These are phyloP conservation scores for Trametes sp. DNA, from an alignment of 1,284 basidiomycete species.

Conservation along the genomic window DNA sequence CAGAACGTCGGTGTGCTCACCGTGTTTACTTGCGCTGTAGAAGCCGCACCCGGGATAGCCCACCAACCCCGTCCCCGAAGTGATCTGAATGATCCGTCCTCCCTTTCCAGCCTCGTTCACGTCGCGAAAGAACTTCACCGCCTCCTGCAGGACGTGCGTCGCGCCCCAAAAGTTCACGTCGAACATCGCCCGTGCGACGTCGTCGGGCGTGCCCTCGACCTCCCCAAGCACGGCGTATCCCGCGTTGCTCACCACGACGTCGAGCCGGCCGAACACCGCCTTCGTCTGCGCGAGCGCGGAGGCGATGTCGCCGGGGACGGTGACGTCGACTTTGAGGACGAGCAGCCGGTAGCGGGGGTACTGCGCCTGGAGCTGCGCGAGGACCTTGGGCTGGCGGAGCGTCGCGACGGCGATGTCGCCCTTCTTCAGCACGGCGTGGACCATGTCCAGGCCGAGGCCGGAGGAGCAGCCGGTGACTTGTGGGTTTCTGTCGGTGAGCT, in stretches of 20 bases:
- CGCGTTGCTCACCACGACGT: slow-evolving; percentile 35
- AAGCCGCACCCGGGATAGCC: slow-evolving; percentile 38
- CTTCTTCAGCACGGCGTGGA: slow-evolving; percentile 23
- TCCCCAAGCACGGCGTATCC: slow-evolving; percentile 26
- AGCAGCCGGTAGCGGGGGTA: slow-evolving; percentile 22
- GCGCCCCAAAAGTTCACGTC: slow-evolving; percentile 40
- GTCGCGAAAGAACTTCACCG: slow-evolving; percentile 31
- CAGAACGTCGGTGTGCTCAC: slow-evolving; percentile 27
- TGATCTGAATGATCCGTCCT: slow-evolving; percentile 44
- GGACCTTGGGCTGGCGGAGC: slow-evolving; percentile 24
- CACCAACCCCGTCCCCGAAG: slow-evolving; percentile 38
- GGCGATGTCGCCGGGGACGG: slow-evolving; percentile 14
- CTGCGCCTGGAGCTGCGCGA: slow-evolving; percentile 24
- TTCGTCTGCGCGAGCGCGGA: slow-evolving; percentile 20
- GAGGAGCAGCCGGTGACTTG: slow-evolving; percentile 34
- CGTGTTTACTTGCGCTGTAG: slow-evolving; percentile 44
- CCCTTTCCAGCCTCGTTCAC: slow-evolving; percentile 42
- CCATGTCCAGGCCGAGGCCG: slow-evolving; percentile 28
- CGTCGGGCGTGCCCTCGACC: slow-evolving; percentile 31
- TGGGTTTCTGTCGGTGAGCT: background rate
- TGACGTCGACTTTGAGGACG: slow-evolving; percentile 29
- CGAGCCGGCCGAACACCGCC: slow-evolving; percentile 29
- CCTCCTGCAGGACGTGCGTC: slow-evolving; percentile 32
- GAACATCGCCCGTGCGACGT: slow-evolving; percentile 32
- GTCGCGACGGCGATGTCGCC: slow-evolving; percentile 31